Evolutionary conservation across 2,329 filamentous ascomycete species (phyloP).

Genomic region (Penicillium frequentans): DNA sequence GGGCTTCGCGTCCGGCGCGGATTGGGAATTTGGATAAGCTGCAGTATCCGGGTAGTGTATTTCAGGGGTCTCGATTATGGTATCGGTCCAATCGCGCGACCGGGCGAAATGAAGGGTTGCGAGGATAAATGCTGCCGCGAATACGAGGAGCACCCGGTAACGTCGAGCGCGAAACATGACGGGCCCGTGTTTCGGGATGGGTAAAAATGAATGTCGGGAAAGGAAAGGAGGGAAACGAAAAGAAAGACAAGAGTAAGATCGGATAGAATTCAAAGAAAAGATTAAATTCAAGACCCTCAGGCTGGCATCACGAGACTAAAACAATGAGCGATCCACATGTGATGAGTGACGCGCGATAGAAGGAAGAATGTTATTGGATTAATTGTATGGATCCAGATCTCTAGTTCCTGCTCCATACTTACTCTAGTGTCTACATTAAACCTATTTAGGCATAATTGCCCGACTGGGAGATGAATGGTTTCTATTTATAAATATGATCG

Average conservation of each 20-base stretch:
- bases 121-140: conserved; percentile 44
- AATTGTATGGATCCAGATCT: neutral
- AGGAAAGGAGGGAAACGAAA: neutral
- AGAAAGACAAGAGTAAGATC: neutral
- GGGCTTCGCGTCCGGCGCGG: neutral
- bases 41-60: neutral
- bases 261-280: neutral
- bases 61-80: conserved; percentile 11
- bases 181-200: conserved; percentile 7
- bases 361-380: neutral
- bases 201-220: neutral
- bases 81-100: conserved; percentile 40
- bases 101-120: conserved; percentile 54
- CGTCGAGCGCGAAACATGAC: conserved; percentile 51
- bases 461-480: neutral
- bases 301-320: neutral
- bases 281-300: neutral
- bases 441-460: neutral
- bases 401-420: neutral
- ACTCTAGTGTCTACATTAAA: neutral
- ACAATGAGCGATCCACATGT: conserved; percentile 14
- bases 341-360: conserved; percentile 7
- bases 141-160: conserved; percentile 48
- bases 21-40: neutral
- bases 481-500: neutral